Percentiles rank a stretch among this genome's conserved stretches.
Evolutionary conservation across 2,329 filamentous ascomycete genomes (phyloP).

Genomic region (Pseudogymnoascus sp.): DNA sequence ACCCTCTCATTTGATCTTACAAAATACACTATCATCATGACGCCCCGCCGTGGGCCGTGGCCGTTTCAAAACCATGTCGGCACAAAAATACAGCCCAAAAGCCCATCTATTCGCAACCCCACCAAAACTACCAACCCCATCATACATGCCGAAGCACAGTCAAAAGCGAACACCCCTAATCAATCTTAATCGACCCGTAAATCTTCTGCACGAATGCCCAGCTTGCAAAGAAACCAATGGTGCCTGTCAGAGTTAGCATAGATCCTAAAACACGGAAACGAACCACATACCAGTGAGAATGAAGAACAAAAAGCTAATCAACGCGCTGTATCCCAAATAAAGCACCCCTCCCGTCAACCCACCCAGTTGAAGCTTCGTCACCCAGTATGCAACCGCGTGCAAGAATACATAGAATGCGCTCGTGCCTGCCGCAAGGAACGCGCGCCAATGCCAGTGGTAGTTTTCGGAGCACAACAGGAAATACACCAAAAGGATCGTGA

Average conservation of each 20-base stretch:
- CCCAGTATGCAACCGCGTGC: conserved; percentile 85
- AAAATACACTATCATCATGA: conserved; percentile 2
- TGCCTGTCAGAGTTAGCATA: conserved; percentile 47
- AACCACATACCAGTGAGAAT: conserved; percentile 74
- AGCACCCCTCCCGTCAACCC: conserved; percentile 80
- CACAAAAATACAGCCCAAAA: not conserved
- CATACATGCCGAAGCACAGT: not conserved
- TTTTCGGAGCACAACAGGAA: conserved; percentile 94
- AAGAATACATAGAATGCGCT: conserved; percentile 87
- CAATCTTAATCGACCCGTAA: conserved; percentile 96
- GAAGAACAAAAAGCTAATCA: conserved; percentile 87
- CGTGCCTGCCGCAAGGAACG: conserved; percentile 85
- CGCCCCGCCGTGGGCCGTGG: not conserved
- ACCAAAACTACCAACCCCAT: not conserved
- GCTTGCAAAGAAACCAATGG: conserved; percentile 91
- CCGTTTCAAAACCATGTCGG: not conserved
- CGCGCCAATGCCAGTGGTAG: conserved; percentile 98
- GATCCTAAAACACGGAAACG: conserved; percentile 9
- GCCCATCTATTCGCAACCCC: not conserved
- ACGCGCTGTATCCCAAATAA: conserved; percentile 84
- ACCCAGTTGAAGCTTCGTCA: conserved; percentile 77
- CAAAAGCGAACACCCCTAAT: conserved; percentile 40
- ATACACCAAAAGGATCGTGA: conserved; percentile 90
- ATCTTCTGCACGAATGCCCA: conserved; percentile 94
- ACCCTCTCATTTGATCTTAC: not conserved